A percentile compares a stretch with the other conserved stretches of the same genome.
These are phyloP conservation scores for Hanseniaspora guilliermondii DNA, from an alignment of 805 yeast species.

Conservation along the genomic window DNA sequence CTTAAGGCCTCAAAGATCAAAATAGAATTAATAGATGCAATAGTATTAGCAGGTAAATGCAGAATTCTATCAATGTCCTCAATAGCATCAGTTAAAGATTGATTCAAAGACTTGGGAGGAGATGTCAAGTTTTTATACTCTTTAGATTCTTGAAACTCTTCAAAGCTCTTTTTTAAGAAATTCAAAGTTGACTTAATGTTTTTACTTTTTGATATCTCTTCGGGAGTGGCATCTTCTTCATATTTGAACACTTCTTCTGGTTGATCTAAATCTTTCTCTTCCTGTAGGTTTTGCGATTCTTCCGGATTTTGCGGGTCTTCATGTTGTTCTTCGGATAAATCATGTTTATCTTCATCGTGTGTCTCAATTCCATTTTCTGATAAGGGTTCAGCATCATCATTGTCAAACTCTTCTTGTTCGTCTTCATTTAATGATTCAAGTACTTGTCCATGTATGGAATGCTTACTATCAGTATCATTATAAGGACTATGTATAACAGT, in stretches of 20 bases:
- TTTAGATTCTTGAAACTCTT: constrained; percentile 42
- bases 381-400: background rate
- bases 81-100: constrained; percentile 26
- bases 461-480: constrained; percentile 20
- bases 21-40: constrained; percentile 31
- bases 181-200: constrained; percentile 26
- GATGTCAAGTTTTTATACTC: constrained; percentile 41
- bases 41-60: constrained; percentile 14
- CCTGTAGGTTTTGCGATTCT: constrained; percentile 20
- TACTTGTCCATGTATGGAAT: constrained; percentile 11
- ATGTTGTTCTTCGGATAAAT: constrained; percentile 23
- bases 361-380: background rate
- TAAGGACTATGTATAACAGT: constrained; percentile 14
- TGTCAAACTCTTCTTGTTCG: background rate
- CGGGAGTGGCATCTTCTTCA: constrained; percentile 19
- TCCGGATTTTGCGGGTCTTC: constrained; percentile 21
- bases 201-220: constrained; percentile 14
- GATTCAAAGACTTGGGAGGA: constrained; percentile 21
- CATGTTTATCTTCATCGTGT: constrained; percentile 18
- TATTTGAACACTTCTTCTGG: constrained; percentile 16
- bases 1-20: constrained; percentile 70
- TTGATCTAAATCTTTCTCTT: constrained; percentile 13
- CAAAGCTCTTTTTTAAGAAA: constrained; percentile 48
- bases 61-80: constrained; percentile 23
- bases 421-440: constrained; percentile 1